Evolutionary conservation across 2,329 filamentous ascomycete species (phyloP), one percentile per base, ranked within the genome.

Genomic region (Neodidymelliopsis sp.): DNA sequence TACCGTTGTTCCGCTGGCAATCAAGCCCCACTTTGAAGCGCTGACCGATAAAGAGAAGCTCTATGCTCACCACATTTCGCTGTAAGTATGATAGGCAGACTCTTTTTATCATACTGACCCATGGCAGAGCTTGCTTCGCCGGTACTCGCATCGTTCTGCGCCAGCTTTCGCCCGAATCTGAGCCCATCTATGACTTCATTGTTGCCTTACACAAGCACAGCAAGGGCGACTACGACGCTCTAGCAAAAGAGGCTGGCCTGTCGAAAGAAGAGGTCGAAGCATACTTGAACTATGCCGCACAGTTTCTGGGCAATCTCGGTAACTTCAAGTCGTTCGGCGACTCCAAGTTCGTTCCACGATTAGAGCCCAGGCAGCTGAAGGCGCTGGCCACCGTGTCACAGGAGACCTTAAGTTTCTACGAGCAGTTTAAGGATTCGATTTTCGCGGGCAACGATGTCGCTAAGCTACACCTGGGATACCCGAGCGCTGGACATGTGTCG

Each of bases 11-110:
- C 85, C 87, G 36, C 84, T 99, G 38, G 87, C 91, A 72, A 94
- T 97, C 72, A 91, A 91, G 76, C 89, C 91, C 70, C 93, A 97
- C 75, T 99, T 97, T 65, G 88, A 93, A 45, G 84, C 86, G 25
- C 75, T 94, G 53, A 81, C 77, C 42, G 84, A 89, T 65, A 80
- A 88, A 70, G 85, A 96, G 77, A 91, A 93, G 78, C 86, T 89
- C 69, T 97, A 97, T 80, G 89, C 92, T 57, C 92, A 97, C 76
- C 91, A 73, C 44, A 65, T 75, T 51, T 74, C 72, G 27, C 49
- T 72, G 73, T 75, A 65, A 41, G 60, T 11, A 19, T 20, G 5
- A 8, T 4, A 15, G 5, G 18, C 3, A 24, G 2, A 7, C n/a
- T 2, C 9, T 1, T 18, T 12, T 3, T 19, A 16, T 5, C 4